Evolutionary conservation across 805 yeast genomes (phyloP).

Genomic region (Candida orba): DNA sequence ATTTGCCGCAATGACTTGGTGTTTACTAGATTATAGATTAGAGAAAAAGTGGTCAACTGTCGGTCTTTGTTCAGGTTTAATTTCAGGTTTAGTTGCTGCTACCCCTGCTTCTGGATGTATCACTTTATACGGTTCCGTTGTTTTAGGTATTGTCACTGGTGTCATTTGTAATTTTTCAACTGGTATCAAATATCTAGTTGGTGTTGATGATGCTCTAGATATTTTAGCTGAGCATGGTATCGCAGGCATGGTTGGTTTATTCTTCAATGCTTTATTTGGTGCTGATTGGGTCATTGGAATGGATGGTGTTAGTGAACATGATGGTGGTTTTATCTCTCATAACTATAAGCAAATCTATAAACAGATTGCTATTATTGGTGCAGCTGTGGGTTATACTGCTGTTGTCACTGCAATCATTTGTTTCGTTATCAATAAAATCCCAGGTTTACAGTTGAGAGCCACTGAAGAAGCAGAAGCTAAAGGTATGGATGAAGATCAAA

Average conservation of each 20-base stretch:
- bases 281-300: conserved; percentile 84
- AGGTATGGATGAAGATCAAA: conserved; percentile 94
- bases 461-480: conserved; percentile 76
- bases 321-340: conserved; percentile 89
- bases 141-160: conserved; percentile 78
- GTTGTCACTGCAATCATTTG: conserved; percentile 76
- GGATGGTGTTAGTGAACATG: conserved; percentile 77
- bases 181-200: conserved; percentile 69
- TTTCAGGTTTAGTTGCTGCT: conserved; percentile 94
- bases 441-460: conserved; percentile 67
- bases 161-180: conserved; percentile 85
- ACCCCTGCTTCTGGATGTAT: conserved; percentile 92
- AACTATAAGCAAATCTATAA: conserved; percentile 88
- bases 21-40: conserved; percentile 77
- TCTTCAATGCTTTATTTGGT: conserved; percentile 87
- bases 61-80: conserved; percentile 91
- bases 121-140: conserved; percentile 85
- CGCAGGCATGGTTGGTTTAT: conserved; percentile 85
- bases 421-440: conserved; percentile 64
- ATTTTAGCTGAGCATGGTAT: conserved; percentile 97
- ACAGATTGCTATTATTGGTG: conserved; percentile 77
- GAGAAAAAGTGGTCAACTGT: conserved; percentile 92
- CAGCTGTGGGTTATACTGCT: conserved; percentile 65
- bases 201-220: conserved; percentile 91
- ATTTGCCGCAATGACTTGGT: conserved; percentile 89